Conservation (phyloP, 2,329 filamentous ascomycete species). For the Zymoseptoria pseudotritici region DNA sequence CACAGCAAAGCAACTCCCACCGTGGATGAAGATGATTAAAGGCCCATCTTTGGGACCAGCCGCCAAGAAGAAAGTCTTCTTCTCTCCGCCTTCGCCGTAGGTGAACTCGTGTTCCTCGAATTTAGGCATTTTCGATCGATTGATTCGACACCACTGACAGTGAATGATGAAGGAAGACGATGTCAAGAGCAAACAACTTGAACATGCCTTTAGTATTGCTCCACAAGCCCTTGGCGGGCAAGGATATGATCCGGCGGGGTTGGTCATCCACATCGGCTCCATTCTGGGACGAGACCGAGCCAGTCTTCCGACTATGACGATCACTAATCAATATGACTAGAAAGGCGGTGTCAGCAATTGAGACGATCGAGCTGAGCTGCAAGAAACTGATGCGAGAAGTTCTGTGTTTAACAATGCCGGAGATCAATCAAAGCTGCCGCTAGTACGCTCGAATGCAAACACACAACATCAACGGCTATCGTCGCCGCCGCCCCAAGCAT, state of each 20-base stretch:
- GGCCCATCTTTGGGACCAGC: conserved; percentile 22
- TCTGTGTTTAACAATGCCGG: neutral
- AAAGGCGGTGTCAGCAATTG: no score
- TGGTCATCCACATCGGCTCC: neutral
- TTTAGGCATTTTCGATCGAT: conserved; percentile 8
- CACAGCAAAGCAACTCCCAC: neutral
- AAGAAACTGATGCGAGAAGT: neutral
- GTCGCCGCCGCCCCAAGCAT: conserved; percentile 13
- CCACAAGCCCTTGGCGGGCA: neutral
- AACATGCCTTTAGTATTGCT: neutral
- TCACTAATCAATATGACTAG: neutral
- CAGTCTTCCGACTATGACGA: neutral
- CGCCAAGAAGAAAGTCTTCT: conserved; percentile 24
- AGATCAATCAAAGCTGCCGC: neutral
- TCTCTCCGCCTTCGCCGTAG: conserved; percentile 14
- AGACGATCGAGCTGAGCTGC: no score
- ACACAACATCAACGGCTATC: neutral
- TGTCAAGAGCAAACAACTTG: neutral
- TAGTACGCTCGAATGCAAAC: neutral
- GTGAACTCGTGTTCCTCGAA: conserved; percentile 18
- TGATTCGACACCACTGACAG: neutral
- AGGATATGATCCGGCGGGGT: neutral
- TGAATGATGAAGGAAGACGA: neutral
- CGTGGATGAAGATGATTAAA: conserved; percentile 25
- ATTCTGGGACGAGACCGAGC: neutral